Evolutionary conservation across 139 green algal species (phyloP).

Genomic region (Chlorella sp.): DNA sequence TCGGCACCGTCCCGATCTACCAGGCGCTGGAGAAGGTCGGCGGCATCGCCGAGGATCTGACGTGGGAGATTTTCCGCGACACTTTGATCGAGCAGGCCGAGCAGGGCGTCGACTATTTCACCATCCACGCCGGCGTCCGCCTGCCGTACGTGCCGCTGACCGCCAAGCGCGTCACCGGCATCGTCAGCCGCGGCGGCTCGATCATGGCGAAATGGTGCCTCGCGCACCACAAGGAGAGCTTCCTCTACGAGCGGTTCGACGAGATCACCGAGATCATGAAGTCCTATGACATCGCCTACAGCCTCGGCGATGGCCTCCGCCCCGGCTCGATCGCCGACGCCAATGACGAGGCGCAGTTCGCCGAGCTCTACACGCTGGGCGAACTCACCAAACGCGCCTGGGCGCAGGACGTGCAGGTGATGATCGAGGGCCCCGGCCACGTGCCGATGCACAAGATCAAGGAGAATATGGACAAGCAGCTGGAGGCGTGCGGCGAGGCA

Average conservation of each 20-base stretch:
- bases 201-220: slow-evolving; percentile 97
- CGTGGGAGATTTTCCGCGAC: slow-evolving; percentile 96
- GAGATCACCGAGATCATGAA: slow-evolving; percentile 98
- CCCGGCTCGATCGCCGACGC: slow-evolving; percentile 87
- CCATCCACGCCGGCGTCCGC: slow-evolving; percentile 96
- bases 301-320: slow-evolving; percentile 93
- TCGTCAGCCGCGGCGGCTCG: slow-evolving; percentile 93
- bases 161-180: slow-evolving; percentile 91
- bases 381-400: slow-evolving; percentile 95
- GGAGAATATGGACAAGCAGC: slow-evolving; percentile 92
- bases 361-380: slow-evolving; percentile 95
- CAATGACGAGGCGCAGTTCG: slow-evolving; percentile 97
- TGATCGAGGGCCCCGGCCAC: slow-evolving; percentile 96
- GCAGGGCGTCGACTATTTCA: slow-evolving; percentile 98
- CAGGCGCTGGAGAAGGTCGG: slow-evolving; percentile 91
- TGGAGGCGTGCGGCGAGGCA: slow-evolving; percentile 89
- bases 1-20: slow-evolving; percentile 91
- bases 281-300: slow-evolving; percentile 91
- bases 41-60: slow-evolving; percentile 90
- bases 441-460: slow-evolving; percentile 97
- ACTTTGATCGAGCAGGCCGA: slow-evolving; percentile 96
- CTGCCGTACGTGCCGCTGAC: slow-evolving; percentile 93
- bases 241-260: slow-evolving; percentile 98
- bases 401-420: slow-evolving; percentile 96
- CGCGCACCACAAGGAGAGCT: slow-evolving; percentile 95